Percentiles rank a stretch among this genome's conserved stretches.
These are phyloP conservation scores for Globisporangium yorkense DNA, from an alignment of 352 stramenopile genomes.

Conservation along the genomic window DNA sequence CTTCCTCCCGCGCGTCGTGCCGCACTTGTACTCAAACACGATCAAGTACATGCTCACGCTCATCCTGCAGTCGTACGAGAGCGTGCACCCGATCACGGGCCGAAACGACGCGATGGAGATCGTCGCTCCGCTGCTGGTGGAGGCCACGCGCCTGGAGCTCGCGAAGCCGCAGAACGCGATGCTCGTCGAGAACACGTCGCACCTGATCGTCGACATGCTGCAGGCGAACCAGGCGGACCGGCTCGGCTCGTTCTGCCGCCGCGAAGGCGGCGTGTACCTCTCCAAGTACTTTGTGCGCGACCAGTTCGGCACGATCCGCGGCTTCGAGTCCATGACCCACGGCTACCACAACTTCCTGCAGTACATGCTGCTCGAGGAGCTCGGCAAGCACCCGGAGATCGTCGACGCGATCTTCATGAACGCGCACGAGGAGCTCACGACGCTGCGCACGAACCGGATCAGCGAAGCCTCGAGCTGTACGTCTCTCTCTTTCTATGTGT, in stretches of 20 bases:
- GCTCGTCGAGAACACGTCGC: slow-evolving; percentile 71
- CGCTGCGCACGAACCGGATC: slow-evolving; percentile 37
- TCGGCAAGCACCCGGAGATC: slow-evolving; percentile 67
- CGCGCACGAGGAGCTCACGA: slow-evolving; percentile 52
- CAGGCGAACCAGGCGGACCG: slow-evolving; percentile 84
- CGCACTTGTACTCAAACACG: slow-evolving; percentile 83
- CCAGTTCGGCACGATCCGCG: slow-evolving; percentile 85
- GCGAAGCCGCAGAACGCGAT: slow-evolving; percentile 31
- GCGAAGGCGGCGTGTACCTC: slow-evolving; percentile 75
- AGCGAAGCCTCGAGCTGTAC: slow-evolving; percentile 49
- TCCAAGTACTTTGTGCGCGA: slow-evolving; percentile 88
- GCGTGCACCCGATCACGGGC: slow-evolving; percentile 82
- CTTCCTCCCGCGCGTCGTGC: slow-evolving; percentile 71
- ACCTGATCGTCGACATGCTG: slow-evolving; percentile 81
- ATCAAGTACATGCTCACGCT: slow-evolving; percentile 89
- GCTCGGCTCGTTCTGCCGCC: slow-evolving; percentile 73
- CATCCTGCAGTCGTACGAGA: slow-evolving; percentile 86
- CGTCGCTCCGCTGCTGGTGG: slow-evolving; percentile 47
- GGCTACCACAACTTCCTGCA: slow-evolving; percentile 89
- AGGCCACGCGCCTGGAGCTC: slow-evolving; percentile 40
- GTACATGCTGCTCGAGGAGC: slow-evolving; percentile 84
- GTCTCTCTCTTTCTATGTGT: slow-evolving; percentile 4
- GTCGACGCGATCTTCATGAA: slow-evolving; percentile 67
- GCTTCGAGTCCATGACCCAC: slow-evolving; percentile 84
- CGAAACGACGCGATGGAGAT: slow-evolving; percentile 87